These are phyloP conservation scores for Sporisorium iseilematis-ciliati DNA, from an alignment of 1,284 basidiomycete species.

Conservation along the genomic window DNA sequence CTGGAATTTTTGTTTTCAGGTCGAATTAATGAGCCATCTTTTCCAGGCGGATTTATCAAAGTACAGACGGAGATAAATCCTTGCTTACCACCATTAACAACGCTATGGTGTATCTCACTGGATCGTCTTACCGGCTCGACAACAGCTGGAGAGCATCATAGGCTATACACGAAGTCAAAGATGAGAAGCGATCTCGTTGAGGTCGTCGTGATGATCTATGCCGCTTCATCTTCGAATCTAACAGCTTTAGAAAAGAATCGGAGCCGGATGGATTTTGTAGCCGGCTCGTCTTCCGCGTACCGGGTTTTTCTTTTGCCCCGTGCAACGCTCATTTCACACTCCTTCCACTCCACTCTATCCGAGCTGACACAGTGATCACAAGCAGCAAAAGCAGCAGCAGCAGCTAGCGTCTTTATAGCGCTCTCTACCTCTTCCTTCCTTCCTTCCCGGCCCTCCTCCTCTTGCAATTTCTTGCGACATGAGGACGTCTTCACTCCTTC, in stretches of 20 bases:
- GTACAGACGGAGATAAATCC: not conserved
- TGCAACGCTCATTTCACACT: not conserved
- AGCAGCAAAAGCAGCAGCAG: not conserved
- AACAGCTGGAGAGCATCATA: no score
- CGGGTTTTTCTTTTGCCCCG: not conserved
- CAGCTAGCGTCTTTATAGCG: not conserved
- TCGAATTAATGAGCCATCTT: not conserved
- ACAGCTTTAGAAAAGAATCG: not conserved
- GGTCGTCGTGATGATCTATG: not conserved
- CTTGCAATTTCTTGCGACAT: conserved; percentile 16
- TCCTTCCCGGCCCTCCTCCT: conserved; percentile 3
- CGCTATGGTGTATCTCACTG: no score
- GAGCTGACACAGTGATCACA: not conserved
- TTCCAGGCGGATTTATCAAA: not conserved
- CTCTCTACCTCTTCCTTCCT: not conserved
- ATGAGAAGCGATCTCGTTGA: not conserved
- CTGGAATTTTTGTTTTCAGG: not conserved
- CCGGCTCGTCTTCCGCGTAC: not conserved
- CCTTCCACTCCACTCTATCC: conserved; percentile 2
- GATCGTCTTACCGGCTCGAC: no score
- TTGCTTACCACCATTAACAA: no score
- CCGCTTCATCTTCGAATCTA: not conserved
- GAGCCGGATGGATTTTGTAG: not conserved
- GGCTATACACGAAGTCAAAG: no score
- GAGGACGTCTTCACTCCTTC: conserved; percentile 41